phyloP scores from a whole-genome alignment of 164 flowering plant species.

The Macadamia tetraphylla region DNA sequence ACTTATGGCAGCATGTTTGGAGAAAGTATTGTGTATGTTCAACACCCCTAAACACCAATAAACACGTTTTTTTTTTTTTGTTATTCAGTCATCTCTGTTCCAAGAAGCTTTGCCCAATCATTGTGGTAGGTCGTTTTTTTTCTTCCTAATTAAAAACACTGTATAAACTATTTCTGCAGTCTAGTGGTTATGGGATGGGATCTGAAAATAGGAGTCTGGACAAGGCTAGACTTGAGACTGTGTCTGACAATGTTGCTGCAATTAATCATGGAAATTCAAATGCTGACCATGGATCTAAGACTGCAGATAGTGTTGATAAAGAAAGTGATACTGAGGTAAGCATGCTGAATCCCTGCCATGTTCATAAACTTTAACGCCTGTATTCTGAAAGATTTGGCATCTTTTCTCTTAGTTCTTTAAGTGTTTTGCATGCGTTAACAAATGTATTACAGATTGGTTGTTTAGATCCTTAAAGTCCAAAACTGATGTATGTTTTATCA shows the following conservation, averaged over 20 bases:
- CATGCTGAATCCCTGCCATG: neutral
- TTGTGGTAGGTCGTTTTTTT: neutral
- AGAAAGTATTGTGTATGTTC: slow-evolving; percentile 38
- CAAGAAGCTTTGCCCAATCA: neutral
- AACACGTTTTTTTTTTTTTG: neutral
- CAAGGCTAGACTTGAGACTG: slow-evolving; percentile 17
- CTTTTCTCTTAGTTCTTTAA: neutral
- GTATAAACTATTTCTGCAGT: slow-evolving; percentile 12
- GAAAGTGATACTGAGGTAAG: slow-evolving; percentile 38
- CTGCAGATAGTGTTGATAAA: slow-evolving; percentile 23
- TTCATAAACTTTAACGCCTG: neutral
- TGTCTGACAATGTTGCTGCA: slow-evolving; percentile 25
- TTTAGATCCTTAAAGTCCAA: no score
- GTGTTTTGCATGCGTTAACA: neutral
- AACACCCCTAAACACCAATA: no score
- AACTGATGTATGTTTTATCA: no score
- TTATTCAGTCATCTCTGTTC: neutral
- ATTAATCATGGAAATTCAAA: slow-evolving; percentile 25
- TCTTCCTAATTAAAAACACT: neutral
- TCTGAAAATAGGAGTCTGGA: slow-evolving; percentile 16
- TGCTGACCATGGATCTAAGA: slow-evolving; percentile 19
- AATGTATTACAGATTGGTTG: neutral
- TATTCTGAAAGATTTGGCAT: neutral
- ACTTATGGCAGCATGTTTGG: slow-evolving; percentile 62
- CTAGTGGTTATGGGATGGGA: slow-evolving; percentile 14